These are phyloP conservation scores for Lophiostoma macrostomum DNA, from an alignment of 495 filamentous ascomycete genomes.

Conservation along the genomic window DNA sequence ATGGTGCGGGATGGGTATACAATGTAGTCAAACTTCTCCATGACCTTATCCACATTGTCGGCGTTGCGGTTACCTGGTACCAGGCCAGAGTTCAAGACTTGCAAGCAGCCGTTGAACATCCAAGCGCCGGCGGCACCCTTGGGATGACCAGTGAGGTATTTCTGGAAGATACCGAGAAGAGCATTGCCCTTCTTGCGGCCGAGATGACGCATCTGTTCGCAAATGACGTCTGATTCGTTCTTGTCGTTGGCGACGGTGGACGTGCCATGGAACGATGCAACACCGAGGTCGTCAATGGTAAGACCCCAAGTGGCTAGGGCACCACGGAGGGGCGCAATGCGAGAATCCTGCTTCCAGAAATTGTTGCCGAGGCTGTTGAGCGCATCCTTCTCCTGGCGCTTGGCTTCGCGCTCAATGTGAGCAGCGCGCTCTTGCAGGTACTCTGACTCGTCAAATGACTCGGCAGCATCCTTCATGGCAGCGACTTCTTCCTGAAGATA, in stretches of 20 bases:
- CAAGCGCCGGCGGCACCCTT: slow-evolving; percentile 99
- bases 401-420: slow-evolving; percentile 86
- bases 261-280: slow-evolving; percentile 98
- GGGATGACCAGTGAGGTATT: slow-evolving; percentile 96
- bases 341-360: slow-evolving; percentile 95
- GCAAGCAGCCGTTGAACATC: slow-evolving; percentile 98
- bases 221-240: slow-evolving; percentile 97
- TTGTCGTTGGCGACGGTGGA: slow-evolving; percentile 99
- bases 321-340: slow-evolving; percentile 91
- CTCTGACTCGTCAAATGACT: slow-evolving; percentile 73
- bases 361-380: slow-evolving; percentile 89
- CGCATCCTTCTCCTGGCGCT: slow-evolving; percentile 86
- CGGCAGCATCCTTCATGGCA: slow-evolving; percentile 81
- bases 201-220: slow-evolving; percentile 92
- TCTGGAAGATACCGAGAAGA: slow-evolving; percentile 96
- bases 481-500: slow-evolving; percentile 88
- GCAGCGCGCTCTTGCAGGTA: slow-evolving; percentile 80
- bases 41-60: slow-evolving; percentile 92
- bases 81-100: slow-evolving; percentile 87
- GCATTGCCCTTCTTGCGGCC: slow-evolving; percentile 95
- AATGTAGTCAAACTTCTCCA: slow-evolving; percentile 97
- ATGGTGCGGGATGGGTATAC: slow-evolving; percentile 93
- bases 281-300: slow-evolving; percentile 90
- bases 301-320: slow-evolving; percentile 96
- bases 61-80: slow-evolving; percentile 98